Percentiles rank a stretch among this genome's conserved stretches.
phyloP scores from a whole-genome alignment of 2,329 filamentous ascomycete species.

The Penicillium nordicum region DNA sequence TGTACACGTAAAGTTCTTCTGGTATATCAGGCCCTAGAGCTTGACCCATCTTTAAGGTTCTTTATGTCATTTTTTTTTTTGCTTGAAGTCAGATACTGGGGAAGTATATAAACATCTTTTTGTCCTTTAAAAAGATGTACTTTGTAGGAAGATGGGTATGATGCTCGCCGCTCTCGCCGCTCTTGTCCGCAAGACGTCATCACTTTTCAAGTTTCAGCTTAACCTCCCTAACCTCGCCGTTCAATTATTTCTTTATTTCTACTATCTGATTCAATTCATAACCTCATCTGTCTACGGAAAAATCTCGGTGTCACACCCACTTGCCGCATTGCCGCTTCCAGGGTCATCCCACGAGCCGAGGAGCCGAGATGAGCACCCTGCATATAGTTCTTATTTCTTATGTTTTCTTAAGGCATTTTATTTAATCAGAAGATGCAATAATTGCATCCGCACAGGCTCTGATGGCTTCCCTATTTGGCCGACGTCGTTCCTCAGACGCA shows the following conservation, averaged over 20 bases:
- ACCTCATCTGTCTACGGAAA: neutral
- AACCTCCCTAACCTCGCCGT: neutral
- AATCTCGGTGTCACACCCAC: slow-evolving; percentile 7
- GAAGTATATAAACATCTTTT: neutral
- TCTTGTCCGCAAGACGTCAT: neutral
- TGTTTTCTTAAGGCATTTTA: neutral
- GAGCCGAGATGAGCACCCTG: slow-evolving; percentile 13
- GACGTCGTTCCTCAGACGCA: slow-evolving; percentile 27
- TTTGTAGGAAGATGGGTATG: neutral
- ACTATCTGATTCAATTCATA: neutral
- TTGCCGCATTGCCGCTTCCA: slow-evolving; percentile 13
- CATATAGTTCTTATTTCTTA: neutral
- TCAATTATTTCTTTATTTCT: neutral
- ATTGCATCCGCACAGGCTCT: neutral
- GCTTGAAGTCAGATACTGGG: no score
- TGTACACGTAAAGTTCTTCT: neutral
- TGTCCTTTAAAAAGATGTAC: neutral
- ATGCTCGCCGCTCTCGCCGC: neutral
- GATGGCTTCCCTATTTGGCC: slow-evolving; percentile 29
- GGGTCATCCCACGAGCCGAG: slow-evolving; percentile 13
- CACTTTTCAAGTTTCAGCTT: neutral
- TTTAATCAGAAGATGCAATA: neutral
- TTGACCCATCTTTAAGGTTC: neutral
- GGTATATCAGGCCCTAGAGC: neutral
- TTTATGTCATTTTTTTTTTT: neutral